These are phyloP conservation scores for Asclepias syriaca DNA, from an alignment of 257 asterid genomes.

Conservation along the genomic window DNA sequence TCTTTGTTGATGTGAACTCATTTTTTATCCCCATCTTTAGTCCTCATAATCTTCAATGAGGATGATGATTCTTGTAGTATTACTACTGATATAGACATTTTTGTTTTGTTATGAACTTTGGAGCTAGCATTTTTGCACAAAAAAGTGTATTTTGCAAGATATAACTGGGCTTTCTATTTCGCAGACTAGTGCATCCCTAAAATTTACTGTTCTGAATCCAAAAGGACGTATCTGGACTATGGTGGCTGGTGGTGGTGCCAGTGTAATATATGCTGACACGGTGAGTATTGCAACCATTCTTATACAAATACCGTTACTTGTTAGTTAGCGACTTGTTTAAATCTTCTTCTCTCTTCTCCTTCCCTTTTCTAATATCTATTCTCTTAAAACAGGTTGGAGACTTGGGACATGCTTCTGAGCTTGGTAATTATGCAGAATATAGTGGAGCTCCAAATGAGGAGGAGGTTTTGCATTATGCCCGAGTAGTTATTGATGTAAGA, in stretches of 20 bases:
- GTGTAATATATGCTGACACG: slow-evolving; percentile 93
- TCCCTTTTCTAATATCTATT: neutral
- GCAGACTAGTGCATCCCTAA: slow-evolving; percentile 95
- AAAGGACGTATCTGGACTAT: slow-evolving; percentile 98
- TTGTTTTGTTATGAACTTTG: neutral
- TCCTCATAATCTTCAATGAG: neutral
- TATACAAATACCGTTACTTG: slow-evolving; percentile 1
- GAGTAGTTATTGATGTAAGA: slow-evolving; percentile 84
- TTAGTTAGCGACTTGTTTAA: neutral
- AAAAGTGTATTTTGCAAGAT: no score
- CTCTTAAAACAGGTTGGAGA: slow-evolving; percentile 61
- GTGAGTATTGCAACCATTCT: slow-evolving; percentile 38
- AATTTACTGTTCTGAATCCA: slow-evolving; percentile 87
- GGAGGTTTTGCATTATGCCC: slow-evolving; percentile 90
- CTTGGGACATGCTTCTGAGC: slow-evolving; percentile 89
- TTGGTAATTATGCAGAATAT: slow-evolving; percentile 91
- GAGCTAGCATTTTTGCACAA: neutral
- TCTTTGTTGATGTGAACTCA: neutral
- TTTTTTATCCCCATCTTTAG: neutral
- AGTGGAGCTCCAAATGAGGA: slow-evolving; percentile 98
- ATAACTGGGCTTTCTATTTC: slow-evolving; percentile 9
- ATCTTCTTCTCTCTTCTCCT: no score
- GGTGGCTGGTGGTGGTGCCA: slow-evolving; percentile 99
- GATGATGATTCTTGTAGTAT: neutral
- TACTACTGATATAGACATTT: neutral